Evolutionary conservation across 345 rosid species (phyloP).

Genomic region (Rhizophora apiculata): DNA sequence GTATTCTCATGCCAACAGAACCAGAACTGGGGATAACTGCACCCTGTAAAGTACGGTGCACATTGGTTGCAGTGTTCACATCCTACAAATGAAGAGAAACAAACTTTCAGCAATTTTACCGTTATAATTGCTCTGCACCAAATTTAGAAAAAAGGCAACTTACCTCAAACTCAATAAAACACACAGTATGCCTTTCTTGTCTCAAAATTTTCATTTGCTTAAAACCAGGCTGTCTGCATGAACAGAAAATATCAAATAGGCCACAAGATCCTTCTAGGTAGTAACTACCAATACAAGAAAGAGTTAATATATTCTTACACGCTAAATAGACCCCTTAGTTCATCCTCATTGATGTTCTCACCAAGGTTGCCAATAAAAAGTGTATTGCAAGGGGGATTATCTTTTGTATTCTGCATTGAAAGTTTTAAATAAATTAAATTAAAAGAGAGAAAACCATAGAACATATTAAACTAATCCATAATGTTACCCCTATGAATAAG

Average conservation of each 20-base stretch:
- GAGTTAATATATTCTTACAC: conserved; percentile 54
- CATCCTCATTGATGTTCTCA: conserved; percentile 93
- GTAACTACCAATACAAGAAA: conserved; percentile 8
- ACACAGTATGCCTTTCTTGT: conserved; percentile 98
- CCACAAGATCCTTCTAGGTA: conserved; percentile 9
- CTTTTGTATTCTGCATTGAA: conserved; percentile 76
- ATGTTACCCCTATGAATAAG: too few relatives aligned
- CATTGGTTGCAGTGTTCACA: conserved; percentile 72
- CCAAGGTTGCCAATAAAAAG: conserved; percentile 98
- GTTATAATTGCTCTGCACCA: not conserved
- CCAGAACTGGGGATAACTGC: conserved; percentile 95
- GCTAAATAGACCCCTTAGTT: conserved; percentile 79
- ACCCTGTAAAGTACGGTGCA: conserved; percentile 86
- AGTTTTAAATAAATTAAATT: not conserved
- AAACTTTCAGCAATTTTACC: conserved; percentile 12
- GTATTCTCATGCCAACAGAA: conserved; percentile 98
- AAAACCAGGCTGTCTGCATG: conserved; percentile 91
- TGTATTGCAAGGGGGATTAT: conserved; percentile 97
- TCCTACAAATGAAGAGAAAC: conserved; percentile 49
- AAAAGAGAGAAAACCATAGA: not conserved
- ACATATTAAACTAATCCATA: too few relatives aligned
- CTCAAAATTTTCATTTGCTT: conserved; percentile 96
- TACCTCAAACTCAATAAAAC: conserved; percentile 97
- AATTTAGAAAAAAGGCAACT: conserved; percentile 16
- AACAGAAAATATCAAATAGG: conserved; percentile 21